Evolutionary conservation across 202 grass and related monocot species (phyloP).

Genomic region (Saccharum hybrid): DNA sequence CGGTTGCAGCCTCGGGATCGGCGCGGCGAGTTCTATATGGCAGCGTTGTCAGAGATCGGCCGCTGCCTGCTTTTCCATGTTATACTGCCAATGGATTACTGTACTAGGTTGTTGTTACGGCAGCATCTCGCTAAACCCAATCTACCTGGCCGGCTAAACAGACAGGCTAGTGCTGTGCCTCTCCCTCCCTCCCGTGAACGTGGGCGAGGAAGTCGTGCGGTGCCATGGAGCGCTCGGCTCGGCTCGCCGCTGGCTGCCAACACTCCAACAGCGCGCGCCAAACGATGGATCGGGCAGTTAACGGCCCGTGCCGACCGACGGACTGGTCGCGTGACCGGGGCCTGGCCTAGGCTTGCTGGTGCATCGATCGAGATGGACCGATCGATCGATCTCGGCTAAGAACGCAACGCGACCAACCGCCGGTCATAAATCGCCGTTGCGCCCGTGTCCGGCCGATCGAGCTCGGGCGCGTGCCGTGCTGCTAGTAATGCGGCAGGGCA

Average conservation of each 20-base stretch:
- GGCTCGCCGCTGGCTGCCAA: background rate
- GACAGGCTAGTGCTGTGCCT: background rate
- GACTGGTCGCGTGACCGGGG: background rate
- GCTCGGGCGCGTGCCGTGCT: background rate
- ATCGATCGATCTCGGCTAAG: background rate
- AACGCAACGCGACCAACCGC: background rate
- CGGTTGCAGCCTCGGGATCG: slow-evolving; percentile 37
- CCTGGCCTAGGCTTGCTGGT: background rate
- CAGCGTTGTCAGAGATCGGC: slow-evolving; percentile 51
- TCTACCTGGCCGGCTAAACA: background rate
- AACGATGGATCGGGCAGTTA: background rate
- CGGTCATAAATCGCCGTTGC: background rate
- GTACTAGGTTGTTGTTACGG: background rate
- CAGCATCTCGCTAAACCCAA: background rate
- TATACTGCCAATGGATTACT: background rate
- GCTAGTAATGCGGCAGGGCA: background rate
- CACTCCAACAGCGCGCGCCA: background rate
- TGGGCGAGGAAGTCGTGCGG: background rate
- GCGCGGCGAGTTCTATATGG: slow-evolving; percentile 40
- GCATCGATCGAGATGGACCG: background rate
- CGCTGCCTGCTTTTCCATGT: slow-evolving; percentile 2
- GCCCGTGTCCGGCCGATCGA: background rate
- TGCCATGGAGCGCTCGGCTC: too few species aligned
- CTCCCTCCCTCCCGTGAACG: background rate
- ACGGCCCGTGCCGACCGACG: background rate